Base-by-base conservation (phyloP, 768 basidiomycete genomes). In the Leccinum rimulosum region DNA sequence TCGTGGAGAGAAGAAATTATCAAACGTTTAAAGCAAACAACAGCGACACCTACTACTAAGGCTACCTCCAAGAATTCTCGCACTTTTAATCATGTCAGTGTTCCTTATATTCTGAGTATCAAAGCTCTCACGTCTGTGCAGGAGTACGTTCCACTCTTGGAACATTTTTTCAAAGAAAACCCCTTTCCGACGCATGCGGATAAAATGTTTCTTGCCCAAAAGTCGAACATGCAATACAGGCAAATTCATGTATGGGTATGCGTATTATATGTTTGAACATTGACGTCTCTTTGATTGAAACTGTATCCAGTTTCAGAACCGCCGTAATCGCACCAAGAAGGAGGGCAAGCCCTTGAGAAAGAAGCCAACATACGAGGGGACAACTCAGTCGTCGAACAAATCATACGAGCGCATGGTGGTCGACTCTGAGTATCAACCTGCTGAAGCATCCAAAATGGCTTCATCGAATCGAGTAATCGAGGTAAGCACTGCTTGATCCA, bases 191-290 rank as follows among this genome's bases (percentile, higher is more conserved):
- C 64, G 0, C 64, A 58, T 1, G 64, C 56, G 0, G 64, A 65
- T 12, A 65, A 65, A 2, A 0, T 49, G 0, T 66, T 66, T 14
- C 64, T 65, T 1, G 60, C 64, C 2, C 36, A 56, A 0, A 61
- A 58, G 3, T 56, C 64, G 0, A 30, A 54, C 0, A 65, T 65
- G 60, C 3, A 57, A 0, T 65, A 66, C 5, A 58, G 36, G 15
- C 64, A 65, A 66, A 63, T 65, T 0, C 64, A 65, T n/a, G 57
- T 62, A 8, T 65, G 64, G 64, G 31, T 65, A 1, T 38, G 63
- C 10, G 33, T 5, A 0, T 22, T 7, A 1, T 14, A 1, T 3
- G 0, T 25, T 1, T 15, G 0, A 2, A 2, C 6, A n/a, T 31
- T 35, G 35, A 2, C 12, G 1, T 1, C 25, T 11, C 0, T 0